These are phyloP conservation scores for Ilyonectria sp. DNA, from an alignment of 2,329 filamentous ascomycete genomes.

Conservation along the genomic window DNA sequence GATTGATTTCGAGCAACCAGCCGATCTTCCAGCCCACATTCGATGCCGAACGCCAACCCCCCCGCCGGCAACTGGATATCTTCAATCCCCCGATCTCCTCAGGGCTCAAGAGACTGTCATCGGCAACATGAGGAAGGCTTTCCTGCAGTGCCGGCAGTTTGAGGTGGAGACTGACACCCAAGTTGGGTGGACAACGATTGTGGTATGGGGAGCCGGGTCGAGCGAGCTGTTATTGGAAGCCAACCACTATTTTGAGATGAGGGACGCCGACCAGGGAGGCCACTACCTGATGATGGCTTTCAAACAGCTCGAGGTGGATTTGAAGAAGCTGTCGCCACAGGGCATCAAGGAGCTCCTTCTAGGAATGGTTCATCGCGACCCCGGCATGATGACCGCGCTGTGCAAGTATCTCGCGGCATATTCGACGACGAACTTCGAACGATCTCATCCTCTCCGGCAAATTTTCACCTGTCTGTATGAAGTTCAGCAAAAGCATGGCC, in stretches of 20 bases:
- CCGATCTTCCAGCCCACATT: constrained; percentile 60
- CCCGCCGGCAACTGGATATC: constrained; percentile 58
- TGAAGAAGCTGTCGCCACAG: constrained; percentile 60
- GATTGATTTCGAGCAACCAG: constrained; percentile 61
- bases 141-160: constrained; percentile 61
- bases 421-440: constrained; percentile 60
- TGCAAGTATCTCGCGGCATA: constrained; percentile 63
- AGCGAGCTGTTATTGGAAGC: constrained; percentile 62
- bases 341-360: constrained; percentile 60
- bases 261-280: constrained; percentile 58
- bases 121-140: constrained; percentile 61
- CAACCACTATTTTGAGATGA: constrained; percentile 59
- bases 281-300: constrained; percentile 60
- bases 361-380: constrained; percentile 61
- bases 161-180: constrained; percentile 57
- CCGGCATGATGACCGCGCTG: constrained; percentile 62
- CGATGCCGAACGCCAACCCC: constrained; percentile 63
- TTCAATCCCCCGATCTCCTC: constrained; percentile 60
- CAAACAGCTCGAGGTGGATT: constrained; percentile 59
- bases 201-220: constrained; percentile 61
- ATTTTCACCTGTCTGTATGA: constrained; percentile 62
- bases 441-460: constrained; percentile 59
- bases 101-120: constrained; percentile 61
- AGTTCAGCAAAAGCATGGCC: constrained; percentile 62
- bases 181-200: constrained; percentile 58